Conservation (phyloP, 2,329 filamentous ascomycete species). For the Cercospora sesami region DNA sequence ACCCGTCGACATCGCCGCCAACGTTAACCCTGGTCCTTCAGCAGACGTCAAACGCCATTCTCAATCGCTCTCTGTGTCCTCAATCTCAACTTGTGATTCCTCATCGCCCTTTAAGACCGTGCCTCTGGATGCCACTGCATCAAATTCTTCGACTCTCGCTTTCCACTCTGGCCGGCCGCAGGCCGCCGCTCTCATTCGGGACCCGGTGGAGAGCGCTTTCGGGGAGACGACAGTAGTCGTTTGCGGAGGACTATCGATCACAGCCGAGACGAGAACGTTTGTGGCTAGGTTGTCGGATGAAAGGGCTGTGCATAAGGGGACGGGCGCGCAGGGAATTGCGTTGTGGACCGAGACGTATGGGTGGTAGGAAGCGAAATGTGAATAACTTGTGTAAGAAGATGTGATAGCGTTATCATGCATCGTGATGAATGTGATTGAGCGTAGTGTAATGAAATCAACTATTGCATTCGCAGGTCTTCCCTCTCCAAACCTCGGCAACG, state of each 20-base stretch:
- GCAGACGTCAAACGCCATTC: background rate
- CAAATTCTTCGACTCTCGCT: constrained; percentile 31
- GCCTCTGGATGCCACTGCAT: background rate
- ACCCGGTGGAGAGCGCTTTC: constrained; percentile 57
- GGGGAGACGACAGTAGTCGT: constrained; percentile 65
- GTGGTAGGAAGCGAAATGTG: constrained; percentile 34
- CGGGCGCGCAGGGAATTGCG: constrained; percentile 64
- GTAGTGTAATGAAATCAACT: background rate
- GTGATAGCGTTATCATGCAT: background rate
- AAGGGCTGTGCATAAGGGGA: constrained; percentile 66
- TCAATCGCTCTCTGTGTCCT: background rate
- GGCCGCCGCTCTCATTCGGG: constrained; percentile 54
- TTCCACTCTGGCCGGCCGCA: constrained; percentile 52
- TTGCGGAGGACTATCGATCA: constrained; percentile 59
- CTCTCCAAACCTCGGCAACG: too few relatives aligned
- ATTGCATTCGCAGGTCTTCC: too few relatives aligned
- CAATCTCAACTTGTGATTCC: background rate
- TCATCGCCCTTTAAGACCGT: background rate
- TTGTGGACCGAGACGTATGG: constrained; percentile 61
- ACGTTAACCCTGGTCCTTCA: background rate
- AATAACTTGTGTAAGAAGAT: background rate
- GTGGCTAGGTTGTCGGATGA: constrained; percentile 63
- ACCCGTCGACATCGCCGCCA: background rate
- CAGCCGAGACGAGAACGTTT: constrained; percentile 56
- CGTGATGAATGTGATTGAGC: background rate